A percentile compares a stretch with the other conserved stretches of the same genome.
phyloP scores from a whole-genome alignment of 139 green algal species.

The Chlorella ohadii region DNA sequence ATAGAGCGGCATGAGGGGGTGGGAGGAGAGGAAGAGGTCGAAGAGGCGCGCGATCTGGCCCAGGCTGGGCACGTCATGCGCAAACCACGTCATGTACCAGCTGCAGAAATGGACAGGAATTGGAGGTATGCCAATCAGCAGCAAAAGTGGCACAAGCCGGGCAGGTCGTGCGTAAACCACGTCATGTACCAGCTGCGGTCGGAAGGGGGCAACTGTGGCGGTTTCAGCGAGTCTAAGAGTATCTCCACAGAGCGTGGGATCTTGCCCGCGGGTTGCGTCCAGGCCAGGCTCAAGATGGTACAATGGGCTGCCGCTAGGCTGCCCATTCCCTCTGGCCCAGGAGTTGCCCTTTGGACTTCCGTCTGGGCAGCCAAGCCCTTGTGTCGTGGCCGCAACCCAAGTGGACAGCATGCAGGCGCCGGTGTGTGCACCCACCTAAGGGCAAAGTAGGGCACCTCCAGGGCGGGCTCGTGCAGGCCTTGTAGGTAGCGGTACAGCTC shows the following conservation, averaged over 20 bases:
- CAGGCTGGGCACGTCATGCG: constrained; percentile 74
- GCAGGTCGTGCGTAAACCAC: constrained; percentile 89
- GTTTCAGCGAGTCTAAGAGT: too few relatives aligned
- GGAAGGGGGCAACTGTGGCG: too few relatives aligned
- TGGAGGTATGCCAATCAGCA: too few relatives aligned
- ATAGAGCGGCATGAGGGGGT: constrained; percentile 94
- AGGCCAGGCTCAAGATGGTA: too few relatives aligned
- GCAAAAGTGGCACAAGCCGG: constrained; percentile 54
- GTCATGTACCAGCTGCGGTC: constrained; percentile 86
- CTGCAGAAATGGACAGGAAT: too few relatives aligned
- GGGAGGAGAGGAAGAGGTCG: constrained; percentile 88
- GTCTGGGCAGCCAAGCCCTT: too few relatives aligned
- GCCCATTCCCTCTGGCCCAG: too few relatives aligned
- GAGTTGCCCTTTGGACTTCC: too few relatives aligned
- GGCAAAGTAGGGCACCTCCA: constrained; percentile 75
- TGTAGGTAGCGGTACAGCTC: constrained; percentile 49
- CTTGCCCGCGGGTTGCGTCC: too few relatives aligned
- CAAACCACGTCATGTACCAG: constrained; percentile 93
- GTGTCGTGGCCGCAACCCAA: too few relatives aligned
- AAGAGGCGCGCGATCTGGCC: constrained; percentile 77
- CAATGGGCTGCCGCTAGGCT: too few relatives aligned
- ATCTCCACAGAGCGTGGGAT: too few relatives aligned
- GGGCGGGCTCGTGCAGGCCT: constrained; percentile 35
- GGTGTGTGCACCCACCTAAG: constrained; percentile 38
- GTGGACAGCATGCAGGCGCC: neutral